phyloP scores from a whole-genome alignment of 192 early-diverging fungal species.

The Podila horticola region DNA sequence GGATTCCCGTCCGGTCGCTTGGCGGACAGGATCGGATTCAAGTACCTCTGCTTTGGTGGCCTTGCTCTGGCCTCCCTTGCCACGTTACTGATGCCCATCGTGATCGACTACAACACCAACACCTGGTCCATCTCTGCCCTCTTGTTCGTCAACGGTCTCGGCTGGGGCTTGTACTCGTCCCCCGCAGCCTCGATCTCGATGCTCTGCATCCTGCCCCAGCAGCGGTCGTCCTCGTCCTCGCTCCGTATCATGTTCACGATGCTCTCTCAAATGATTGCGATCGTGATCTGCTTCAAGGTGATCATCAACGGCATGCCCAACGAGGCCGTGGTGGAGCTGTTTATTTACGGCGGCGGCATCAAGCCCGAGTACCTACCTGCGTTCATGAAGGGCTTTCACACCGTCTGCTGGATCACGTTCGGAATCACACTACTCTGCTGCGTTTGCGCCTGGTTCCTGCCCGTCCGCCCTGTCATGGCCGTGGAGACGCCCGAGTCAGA shows the following conservation, averaged over 20 bases:
- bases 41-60: constrained; percentile 2
- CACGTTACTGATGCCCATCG: constrained; percentile 6
- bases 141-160: constrained; percentile 6
- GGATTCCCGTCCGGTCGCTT: constrained; percentile 12
- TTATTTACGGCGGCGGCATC: constrained; percentile 17
- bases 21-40: constrained; percentile 15
- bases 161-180: constrained; percentile 15
- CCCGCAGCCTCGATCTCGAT: constrained; percentile 20
- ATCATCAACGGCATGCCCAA: constrained; percentile 19
- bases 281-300: constrained; percentile 23
- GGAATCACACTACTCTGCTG: constrained; percentile 16
- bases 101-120: constrained; percentile 11
- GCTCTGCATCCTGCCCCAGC: constrained; percentile 17
- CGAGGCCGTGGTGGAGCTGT: constrained; percentile 10
- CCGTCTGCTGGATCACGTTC: constrained; percentile 16
- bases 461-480: constrained; percentile 9
- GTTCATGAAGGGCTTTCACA: constrained; percentile 15
- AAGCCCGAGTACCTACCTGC: constrained; percentile 4
- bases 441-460: constrained; percentile 9
- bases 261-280: constrained; percentile 23
- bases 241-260: constrained; percentile 25
- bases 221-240: constrained; percentile 10
- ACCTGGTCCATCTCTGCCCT: constrained; percentile 18
- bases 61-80: constrained; percentile 5
- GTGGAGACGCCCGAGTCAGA: not conserved